A percentile compares a stretch with the other conserved stretches of the same genome.
These are phyloP conservation scores for Musa schizocarpa DNA, from an alignment of 176 grass and related monocot genomes.

Conservation along the genomic window DNA sequence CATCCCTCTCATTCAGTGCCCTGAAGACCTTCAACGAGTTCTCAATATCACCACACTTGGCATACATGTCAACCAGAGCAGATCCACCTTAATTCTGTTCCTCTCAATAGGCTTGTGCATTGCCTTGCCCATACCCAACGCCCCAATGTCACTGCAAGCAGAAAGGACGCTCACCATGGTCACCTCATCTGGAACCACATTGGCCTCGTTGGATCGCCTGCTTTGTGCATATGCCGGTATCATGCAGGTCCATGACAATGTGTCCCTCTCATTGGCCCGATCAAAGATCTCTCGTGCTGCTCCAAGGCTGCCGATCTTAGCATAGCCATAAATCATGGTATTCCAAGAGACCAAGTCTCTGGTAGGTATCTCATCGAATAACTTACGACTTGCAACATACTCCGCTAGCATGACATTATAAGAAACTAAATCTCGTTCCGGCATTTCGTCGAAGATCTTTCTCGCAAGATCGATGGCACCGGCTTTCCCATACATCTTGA, in stretches of 20 bases:
- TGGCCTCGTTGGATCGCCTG: constrained; percentile 24
- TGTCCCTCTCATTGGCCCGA: constrained; percentile 21
- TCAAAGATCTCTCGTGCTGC: constrained; percentile 55
- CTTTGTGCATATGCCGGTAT: constrained; percentile 40
- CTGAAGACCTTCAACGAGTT: constrained; percentile 28
- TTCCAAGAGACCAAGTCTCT: constrained; percentile 64
- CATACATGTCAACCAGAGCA: constrained; percentile 29
- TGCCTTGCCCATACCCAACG: constrained; percentile 25
- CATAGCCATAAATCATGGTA: constrained; percentile 65
- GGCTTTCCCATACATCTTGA: constrained; percentile 48
- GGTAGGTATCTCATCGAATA: constrained; percentile 48
- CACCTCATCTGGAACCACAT: constrained; percentile 35
- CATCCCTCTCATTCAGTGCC: constrained; percentile 33
- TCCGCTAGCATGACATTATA: constrained; percentile 53
- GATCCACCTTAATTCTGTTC: constrained; percentile 31
- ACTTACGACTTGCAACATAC: constrained; percentile 16
- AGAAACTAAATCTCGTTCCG: constrained; percentile 38
- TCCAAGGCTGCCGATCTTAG: constrained; percentile 24
- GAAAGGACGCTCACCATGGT: background rate
- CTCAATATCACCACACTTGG: constrained; percentile 34
- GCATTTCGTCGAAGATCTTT: constrained; percentile 48
- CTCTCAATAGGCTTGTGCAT: constrained; percentile 36
- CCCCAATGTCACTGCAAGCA: constrained; percentile 22
- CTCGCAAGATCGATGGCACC: constrained; percentile 27
- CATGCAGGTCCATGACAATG: constrained; percentile 65